Evolutionary conservation across 1,139 yeast species (phyloP).

Genomic region (Diutina ranongensis): DNA sequence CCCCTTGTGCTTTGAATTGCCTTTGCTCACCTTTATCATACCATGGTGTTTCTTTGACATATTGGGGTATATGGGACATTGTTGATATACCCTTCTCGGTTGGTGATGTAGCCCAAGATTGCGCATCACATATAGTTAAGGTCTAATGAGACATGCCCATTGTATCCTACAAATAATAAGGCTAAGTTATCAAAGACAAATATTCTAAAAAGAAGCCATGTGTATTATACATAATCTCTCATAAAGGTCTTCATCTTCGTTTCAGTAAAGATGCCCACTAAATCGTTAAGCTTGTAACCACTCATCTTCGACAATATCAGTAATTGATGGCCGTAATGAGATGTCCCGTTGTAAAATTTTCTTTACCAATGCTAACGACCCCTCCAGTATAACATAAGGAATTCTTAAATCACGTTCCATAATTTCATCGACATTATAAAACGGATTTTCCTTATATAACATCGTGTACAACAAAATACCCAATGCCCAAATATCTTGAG

Average conservation of each 20-base stretch:
- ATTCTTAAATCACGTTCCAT: conserved; percentile 77
- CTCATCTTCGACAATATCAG: conserved; percentile 51
- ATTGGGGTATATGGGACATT: conserved; percentile 18
- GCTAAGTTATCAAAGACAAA: too few species aligned
- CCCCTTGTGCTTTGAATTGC: conserved; percentile 15
- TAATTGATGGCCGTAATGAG: conserved; percentile 56
- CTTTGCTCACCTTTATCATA: conserved; percentile 14
- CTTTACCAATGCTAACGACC: conserved; percentile 47
- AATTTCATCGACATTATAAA: conserved; percentile 88
- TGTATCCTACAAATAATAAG: too few species aligned
- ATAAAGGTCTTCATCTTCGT: too few species aligned
- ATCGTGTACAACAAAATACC: conserved; percentile 84
- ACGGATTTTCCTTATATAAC: conserved; percentile 91
- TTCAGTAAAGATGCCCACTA: too few species aligned
- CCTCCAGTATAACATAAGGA: conserved; percentile 50
- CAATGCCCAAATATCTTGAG: conserved; percentile 95
- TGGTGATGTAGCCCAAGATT: background rate
- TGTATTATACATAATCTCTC: too few species aligned
- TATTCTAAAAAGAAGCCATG: too few species aligned
- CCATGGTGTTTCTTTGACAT: conserved; percentile 21
- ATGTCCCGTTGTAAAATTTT: conserved; percentile 57
- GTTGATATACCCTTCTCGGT: background rate
- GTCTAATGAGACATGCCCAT: background rate
- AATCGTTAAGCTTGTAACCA: conserved; percentile 43
- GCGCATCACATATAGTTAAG: background rate